phyloP scores from a whole-genome alignment of 331 rosid genomes.

The Malus hybrid region DNA sequence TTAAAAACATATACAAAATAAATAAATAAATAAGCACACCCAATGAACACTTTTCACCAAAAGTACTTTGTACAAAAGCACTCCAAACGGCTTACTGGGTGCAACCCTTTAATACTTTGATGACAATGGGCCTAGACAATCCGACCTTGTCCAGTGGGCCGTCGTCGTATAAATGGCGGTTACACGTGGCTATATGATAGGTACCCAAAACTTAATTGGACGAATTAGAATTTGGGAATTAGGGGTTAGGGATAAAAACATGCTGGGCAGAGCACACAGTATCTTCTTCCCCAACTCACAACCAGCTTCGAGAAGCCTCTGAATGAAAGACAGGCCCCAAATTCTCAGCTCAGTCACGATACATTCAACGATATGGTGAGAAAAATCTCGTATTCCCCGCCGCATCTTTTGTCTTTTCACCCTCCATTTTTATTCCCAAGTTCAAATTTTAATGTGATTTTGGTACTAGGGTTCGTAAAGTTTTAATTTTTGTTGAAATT shows the following conservation, averaged over 20 bases:
- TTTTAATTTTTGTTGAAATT: not conserved
- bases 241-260: not conserved
- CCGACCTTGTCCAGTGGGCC: not conserved
- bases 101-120: not conserved
- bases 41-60: too few relatives aligned
- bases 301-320: constrained; percentile 4
- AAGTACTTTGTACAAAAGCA: too few relatives aligned
- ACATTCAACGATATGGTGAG: constrained; percentile 19
- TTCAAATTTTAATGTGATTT: not conserved
- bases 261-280: not conserved
- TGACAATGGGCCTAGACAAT: not conserved
- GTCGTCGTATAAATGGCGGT: not conserved
- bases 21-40: too few relatives aligned
- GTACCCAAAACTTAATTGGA: not conserved
- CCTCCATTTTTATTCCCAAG: not conserved
- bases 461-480: not conserved
- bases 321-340: constrained; percentile 9
- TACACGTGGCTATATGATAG: not conserved
- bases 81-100: not conserved
- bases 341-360: not conserved
- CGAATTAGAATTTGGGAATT: not conserved
- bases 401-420: not conserved
- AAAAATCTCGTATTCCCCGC: not conserved
- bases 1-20: too few relatives aligned
- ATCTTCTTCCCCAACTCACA: not conserved